Evolutionary conservation across 345 rosid species (phyloP), one percentile per base, ranked within the genome.

Genomic region (Odontarrhena argentea): DNA sequence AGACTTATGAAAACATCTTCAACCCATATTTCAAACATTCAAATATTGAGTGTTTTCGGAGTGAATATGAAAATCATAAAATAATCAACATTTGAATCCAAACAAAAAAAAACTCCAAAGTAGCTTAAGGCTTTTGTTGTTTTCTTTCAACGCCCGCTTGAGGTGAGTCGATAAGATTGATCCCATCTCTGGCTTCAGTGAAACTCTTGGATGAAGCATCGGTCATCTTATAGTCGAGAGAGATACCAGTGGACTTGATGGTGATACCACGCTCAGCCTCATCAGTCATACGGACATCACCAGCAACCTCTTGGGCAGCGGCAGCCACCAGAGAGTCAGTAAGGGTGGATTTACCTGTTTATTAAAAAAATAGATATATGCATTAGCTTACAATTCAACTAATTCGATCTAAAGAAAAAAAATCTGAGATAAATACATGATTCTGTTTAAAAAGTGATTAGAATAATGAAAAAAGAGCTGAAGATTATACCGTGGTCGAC

Each of bases 261-360:
- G 96, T 88, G 45, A 88, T 89, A 37, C 96, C 93, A 69, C 96
- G 96, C 68, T 89, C 96, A 0, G 96, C 96, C 77, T 89, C 96
- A 81, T 89, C 96, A 0, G 96, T 89, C 96, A 89, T 89, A 46
- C 96, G 90, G 1, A 89, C 96, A 81, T 89, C 96, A 37, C 96
- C 96, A 55, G 93, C 96, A 73, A 79, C 86, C 65, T 89, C 96
- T 71, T 89, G 96, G 3, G 96, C 96, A 41, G 96, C 96, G 78
- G 96, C 96, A 78, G 96, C 96, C 13, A 89, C 96, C 9, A 89
- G 81, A 11, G 96, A 89, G 47, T 89, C 96, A 0, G 96, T 89
- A 18, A 89, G 91, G 0, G 96, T 88, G 5, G 96, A 88, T 64
- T 88, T 89, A 9, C 96, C 96, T 89, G 77, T 55, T 64, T 26